Evolutionary conservation across 75 land plant genomes (phyloP), one percentile per base, ranked within the genome.

Genomic region (Picea glauca): DNA sequence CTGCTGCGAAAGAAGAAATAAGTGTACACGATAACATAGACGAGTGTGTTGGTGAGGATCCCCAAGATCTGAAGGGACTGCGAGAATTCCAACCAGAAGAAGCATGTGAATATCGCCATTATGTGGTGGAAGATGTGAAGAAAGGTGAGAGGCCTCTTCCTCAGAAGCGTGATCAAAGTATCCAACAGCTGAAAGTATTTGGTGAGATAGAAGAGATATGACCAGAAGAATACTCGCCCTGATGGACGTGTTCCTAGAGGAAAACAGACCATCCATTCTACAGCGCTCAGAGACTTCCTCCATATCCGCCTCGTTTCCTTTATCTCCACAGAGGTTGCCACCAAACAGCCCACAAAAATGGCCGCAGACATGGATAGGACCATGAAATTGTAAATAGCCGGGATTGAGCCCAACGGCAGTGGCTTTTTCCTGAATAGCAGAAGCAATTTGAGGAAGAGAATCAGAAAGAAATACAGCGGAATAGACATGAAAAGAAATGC

Each of bases 241-340:
- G 85, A 75, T 1, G 87, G 58, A 1, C 86, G 75, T n/a, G 79
- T 84, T 23, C 87, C 87, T 2, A 46, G 35, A 14, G 87, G 87
- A 40, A 86, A 86, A n/a, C 87, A 86, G 33, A 86, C 20, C 14
- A 84, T 62, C 79, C 82, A 83, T 13, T 74, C 61, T 18, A 15
- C 12, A 5, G 7, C 78, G 18, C 15, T 17, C 18, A 31, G 46
- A 35, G 62, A 23, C 17, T 81, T 76, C 76, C 93, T 85, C 91
- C 95, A 87, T 72, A 87, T 60, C 98, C 99, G 93, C 30, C 93
- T 82, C 23, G 91, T 91, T 76, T 93, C 89, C 46, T 89, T 86
- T 65, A 93, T 90, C 82, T 96, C 99, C 13, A 85, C 87, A 23
- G 83, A 77, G 1, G 94, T 61, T 60, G 96, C 85, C 63, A 78